These are phyloP conservation scores for Monosporascus ibericus DNA, from an alignment of 2,329 filamentous ascomycete species.

Conservation along the genomic window DNA sequence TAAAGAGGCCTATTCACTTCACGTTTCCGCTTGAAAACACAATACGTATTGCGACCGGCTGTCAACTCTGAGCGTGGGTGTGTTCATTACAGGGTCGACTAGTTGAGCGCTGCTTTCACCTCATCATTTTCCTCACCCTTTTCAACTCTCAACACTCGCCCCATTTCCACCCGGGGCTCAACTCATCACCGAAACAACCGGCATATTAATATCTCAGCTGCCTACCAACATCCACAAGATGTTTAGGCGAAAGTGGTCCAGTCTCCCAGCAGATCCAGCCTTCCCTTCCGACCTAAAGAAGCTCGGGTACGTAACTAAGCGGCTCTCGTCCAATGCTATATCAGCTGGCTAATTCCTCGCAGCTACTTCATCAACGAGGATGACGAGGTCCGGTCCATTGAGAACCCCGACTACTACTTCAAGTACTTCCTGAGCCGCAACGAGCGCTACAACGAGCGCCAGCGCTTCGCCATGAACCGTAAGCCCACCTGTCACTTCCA, in stretches of 20 bases:
- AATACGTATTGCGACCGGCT: no score
- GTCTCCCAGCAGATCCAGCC: constrained; percentile 63
- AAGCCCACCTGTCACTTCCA: constrained; percentile 3
- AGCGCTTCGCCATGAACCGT: constrained; percentile 71
- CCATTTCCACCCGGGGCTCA: not conserved
- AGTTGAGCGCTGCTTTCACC: not conserved
- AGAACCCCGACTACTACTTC: constrained; percentile 63
- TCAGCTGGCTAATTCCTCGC: not conserved
- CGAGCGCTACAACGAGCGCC: constrained; percentile 69
- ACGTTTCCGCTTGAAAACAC: no score
- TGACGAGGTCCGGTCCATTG: constrained; percentile 68
- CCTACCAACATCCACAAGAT: constrained; percentile 37
- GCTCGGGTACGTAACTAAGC: constrained; percentile 56
- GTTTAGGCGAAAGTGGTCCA: constrained; percentile 66
- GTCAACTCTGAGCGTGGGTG: no score
- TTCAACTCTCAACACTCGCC: not conserved
- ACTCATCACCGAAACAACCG: not conserved
- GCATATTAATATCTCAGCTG: not conserved
- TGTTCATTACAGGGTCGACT: no score
- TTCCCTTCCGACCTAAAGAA: constrained; percentile 61
- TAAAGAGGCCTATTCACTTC: no score
- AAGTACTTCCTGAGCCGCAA: constrained; percentile 69
- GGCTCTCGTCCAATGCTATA: not conserved
- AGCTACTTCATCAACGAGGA: constrained; percentile 75
- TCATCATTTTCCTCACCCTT: not conserved